Base-by-base conservation (phyloP, 208 protist genomes). In the Naegleria fowleri region DNA sequence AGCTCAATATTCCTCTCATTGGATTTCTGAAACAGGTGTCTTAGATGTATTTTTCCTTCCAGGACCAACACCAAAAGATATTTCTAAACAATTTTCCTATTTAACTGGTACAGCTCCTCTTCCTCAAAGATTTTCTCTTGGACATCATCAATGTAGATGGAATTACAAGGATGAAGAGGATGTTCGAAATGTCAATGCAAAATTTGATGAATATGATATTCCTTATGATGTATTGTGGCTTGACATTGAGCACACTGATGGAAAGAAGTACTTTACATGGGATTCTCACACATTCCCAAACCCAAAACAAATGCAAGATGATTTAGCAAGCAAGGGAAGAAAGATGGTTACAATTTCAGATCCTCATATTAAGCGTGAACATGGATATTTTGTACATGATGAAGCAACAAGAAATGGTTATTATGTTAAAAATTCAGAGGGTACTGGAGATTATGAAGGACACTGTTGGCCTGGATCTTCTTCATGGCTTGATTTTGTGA, bases 201-300 rank as follows among this genome's bases (percentile, higher is more conserved):
- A 95, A 33, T 99, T 99, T 92, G 98, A 99, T 91, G 89, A 95
- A 59, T 94, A 99, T 92, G 95, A 98, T 93, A 98, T 99, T 91
- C 98, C 98, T 19, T 98, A 98, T 93, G 99, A 99, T 94, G 96
- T 98, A 16, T 95, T 99, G 48, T 99, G 98, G 98, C 96, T 99
- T 11, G 99, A 99, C 93, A 99, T 99, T 93, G 99, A 99, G 93
- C 98, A 99, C 94, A 99, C 98, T 0, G 95, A 99, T 94, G 95
- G 95, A 90, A 99, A 99, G 92, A 97, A 96, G 93, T 99, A 99
- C 92, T 99, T 99, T 89, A 99, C 98, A 0, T 99, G 98, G 98
- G 98, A 99, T 92, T 91, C 90, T 7, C 92, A 94, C 90, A 97
- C 95, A 79, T 99, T 99, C 93, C 97, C 98, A 39, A 96, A 97